phyloP scores from a whole-genome alignment of 2,329 filamentous ascomycete species.

The Coleophoma crateriformis region DNA sequence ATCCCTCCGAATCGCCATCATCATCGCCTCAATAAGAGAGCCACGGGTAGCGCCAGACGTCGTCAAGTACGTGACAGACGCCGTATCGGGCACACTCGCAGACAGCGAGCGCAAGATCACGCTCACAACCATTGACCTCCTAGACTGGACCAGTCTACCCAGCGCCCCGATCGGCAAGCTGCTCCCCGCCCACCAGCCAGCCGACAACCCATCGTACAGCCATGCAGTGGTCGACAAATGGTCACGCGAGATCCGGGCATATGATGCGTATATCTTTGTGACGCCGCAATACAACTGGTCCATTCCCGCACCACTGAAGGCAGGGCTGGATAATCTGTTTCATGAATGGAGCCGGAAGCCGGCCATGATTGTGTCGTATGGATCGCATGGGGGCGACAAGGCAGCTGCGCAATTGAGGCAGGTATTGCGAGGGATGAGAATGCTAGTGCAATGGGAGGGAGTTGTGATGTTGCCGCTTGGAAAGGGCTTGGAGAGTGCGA shows the following conservation, averaged over 20 bases:
- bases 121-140: background rate
- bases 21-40: background rate
- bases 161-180: background rate
- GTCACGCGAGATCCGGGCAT: constrained; percentile 27
- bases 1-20: background rate
- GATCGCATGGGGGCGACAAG: constrained; percentile 33
- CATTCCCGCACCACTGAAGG: constrained; percentile 38
- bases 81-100: background rate
- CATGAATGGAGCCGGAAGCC: constrained; percentile 40
- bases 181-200: background rate
- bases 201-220: background rate
- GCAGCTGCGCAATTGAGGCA: constrained; percentile 28
- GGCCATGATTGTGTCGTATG: constrained; percentile 38
- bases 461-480: background rate
- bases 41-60: background rate
- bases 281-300: constrained; percentile 40
- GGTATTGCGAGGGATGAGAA: constrained; percentile 28
- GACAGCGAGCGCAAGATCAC: background rate
- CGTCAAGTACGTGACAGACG: background rate
- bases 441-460: constrained; percentile 14
- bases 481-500: background rate
- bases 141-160: background rate
- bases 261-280: constrained; percentile 34
- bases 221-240: constrained; percentile 15
- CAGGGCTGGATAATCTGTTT: constrained; percentile 41